A percentile compares a stretch with the other conserved stretches of the same genome.
Conservation (phyloP, 495 filamentous ascomycete genomes). For the Pseudotulostoma volvatum region DNA sequence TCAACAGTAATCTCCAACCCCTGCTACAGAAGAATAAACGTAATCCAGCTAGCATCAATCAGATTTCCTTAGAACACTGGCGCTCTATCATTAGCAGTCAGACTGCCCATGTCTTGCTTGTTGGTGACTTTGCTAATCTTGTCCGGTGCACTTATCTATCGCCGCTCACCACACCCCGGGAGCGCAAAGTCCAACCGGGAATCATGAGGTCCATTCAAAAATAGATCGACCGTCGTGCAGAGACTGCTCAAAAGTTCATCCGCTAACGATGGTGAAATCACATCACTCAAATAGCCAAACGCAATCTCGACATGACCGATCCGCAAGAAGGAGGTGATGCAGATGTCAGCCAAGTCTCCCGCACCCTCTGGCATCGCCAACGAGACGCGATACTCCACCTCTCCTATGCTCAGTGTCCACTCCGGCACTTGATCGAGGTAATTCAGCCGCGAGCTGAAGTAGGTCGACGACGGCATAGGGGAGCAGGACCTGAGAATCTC, state of each 20-base stretch:
- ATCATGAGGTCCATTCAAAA: neutral
- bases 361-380: neutral
- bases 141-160: neutral
- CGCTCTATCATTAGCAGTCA: neutral
- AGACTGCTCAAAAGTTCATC: neutral
- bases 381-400: neutral
- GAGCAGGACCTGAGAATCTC: conserved; percentile 31
- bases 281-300: neutral
- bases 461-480: conserved; percentile 18
- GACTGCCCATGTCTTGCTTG: neutral
- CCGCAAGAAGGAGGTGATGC: neutral
- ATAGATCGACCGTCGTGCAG: neutral
- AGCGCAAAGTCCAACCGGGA: neutral
- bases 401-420: neutral
- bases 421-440: neutral
- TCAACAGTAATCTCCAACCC: neutral
- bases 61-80: conserved; percentile 1
- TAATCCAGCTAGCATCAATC: neutral
- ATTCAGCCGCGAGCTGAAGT: conserved; percentile 1
- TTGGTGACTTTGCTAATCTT: neutral
- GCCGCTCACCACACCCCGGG: too few species aligned
- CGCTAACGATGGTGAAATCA: neutral
- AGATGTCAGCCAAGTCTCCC: neutral
- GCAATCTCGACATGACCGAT: neutral
- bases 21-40: neutral